Percentiles rank a stretch among this genome's conserved stretches.
Conservation (phyloP, 352 stramenopile genomes). For the Pythium angustatum region DNA sequence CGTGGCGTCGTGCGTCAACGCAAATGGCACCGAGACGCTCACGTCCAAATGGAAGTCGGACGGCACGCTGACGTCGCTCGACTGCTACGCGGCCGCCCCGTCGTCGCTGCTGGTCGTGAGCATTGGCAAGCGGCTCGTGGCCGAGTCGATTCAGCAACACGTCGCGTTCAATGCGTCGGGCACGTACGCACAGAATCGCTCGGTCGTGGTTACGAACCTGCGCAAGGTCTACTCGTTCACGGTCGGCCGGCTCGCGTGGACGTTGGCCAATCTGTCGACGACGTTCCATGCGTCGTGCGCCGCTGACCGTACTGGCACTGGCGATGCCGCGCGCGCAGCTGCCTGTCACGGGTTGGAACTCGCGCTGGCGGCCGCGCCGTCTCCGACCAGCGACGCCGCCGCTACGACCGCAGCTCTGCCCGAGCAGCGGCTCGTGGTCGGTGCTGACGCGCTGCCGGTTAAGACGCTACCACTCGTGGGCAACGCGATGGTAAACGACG, state of each 20-base stretch:
- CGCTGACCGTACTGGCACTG: too few relatives aligned
- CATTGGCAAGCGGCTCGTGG: conserved; percentile 15
- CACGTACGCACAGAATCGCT: not conserved
- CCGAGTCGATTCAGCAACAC: conserved; percentile 13
- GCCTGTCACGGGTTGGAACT: too few relatives aligned
- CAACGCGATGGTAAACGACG: not conserved
- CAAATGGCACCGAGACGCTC: not conserved
- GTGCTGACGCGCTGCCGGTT: not conserved
- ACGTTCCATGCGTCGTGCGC: conserved; percentile 20
- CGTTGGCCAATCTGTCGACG: conserved; percentile 14
- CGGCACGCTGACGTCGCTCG: too few relatives aligned
- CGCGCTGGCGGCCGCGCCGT: too few relatives aligned
- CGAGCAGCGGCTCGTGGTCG: not conserved
- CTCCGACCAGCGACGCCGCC: too few relatives aligned
- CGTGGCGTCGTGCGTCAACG: conserved; percentile 7
- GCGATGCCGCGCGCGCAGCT: too few relatives aligned
- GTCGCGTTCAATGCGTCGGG: not conserved
- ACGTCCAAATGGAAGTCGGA: too few relatives aligned
- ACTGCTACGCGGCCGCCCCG: too few relatives aligned
- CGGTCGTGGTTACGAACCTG: conserved; percentile 12
- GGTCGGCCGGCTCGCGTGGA: conserved; percentile 25
- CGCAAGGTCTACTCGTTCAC: conserved; percentile 33
- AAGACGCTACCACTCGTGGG: too few relatives aligned
- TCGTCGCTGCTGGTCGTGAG: conserved; percentile 15
- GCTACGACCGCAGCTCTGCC: too few relatives aligned